Percentiles rank a stretch among this genome's conserved stretches.
phyloP scores from a whole-genome alignment of 164 flowering plant species.

The Akebia trifoliata region DNA sequence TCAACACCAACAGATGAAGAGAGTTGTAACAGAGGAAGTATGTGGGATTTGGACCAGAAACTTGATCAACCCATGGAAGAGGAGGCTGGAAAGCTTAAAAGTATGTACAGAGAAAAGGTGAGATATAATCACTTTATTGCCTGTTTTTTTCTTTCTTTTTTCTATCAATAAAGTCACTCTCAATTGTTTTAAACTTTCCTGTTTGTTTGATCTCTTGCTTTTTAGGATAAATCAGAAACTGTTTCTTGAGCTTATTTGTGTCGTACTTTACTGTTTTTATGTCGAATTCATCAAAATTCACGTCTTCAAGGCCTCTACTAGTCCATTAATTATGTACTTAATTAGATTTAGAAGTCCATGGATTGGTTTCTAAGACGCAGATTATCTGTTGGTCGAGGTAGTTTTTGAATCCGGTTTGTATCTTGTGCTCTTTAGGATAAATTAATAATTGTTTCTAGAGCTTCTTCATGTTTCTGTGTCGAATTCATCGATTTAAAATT shows the following conservation, averaged over 20 bases:
- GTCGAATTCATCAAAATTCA: no score
- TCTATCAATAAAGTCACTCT: not conserved
- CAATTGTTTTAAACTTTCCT: not conserved
- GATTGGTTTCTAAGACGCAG: no score
- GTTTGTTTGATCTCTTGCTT: conserved; percentile 2
- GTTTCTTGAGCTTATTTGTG: not conserved
- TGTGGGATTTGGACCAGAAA: conserved; percentile 97
- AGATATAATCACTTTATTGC: not conserved
- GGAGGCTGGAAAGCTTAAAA: conserved; percentile 76
- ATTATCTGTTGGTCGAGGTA: no score
- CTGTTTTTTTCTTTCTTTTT: not conserved
- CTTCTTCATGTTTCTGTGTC: no score
- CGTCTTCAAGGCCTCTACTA: no score
- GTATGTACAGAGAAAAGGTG: conserved; percentile 16
- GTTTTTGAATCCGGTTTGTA: no score
- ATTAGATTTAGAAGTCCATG: no score
- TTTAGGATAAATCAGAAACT: not conserved
- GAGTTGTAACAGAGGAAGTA: conserved; percentile 38
- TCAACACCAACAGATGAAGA: conserved; percentile 13
- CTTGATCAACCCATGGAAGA: conserved; percentile 99
- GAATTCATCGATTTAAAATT: no score
- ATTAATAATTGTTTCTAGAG: no score
- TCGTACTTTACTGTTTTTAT: not conserved
- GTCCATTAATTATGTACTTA: no score
- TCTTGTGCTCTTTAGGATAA: no score